Conservation (phyloP, 228 moss, liverwort and hornwort species). For the Sphagnum magellanicum region DNA sequence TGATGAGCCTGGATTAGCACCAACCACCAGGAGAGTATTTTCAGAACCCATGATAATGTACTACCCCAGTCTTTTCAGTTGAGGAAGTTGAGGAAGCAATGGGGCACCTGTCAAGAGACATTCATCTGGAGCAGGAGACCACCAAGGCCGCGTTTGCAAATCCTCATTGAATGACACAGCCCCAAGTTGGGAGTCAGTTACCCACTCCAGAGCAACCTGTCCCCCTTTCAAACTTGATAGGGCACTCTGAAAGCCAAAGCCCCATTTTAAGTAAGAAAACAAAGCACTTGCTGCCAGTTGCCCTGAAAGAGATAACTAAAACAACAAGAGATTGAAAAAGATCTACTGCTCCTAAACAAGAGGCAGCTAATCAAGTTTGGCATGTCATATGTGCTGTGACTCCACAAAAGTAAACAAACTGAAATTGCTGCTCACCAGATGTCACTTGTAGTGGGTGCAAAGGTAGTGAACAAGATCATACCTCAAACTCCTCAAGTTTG, state of each 20-base stretch:
- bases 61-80: background rate
- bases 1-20: slow-evolving; percentile 43
- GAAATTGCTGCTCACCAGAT: too few relatives aligned
- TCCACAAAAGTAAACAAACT: too few relatives aligned
- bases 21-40: background rate
- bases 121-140: slow-evolving; percentile 77
- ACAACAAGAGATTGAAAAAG: too few relatives aligned
- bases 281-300: slow-evolving; percentile 1
- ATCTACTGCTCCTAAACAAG: too few relatives aligned
- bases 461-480: slow-evolving; percentile 6
- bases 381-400: too few relatives aligned
- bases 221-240: slow-evolving; percentile 61
- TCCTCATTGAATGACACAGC: slow-evolving; percentile 79
- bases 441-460: background rate
- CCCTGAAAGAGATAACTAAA: background rate
- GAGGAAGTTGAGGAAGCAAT: background rate
- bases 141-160: slow-evolving; percentile 88
- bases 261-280: slow-evolving; percentile 4
- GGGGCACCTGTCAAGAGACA: slow-evolving; percentile 62
- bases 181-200: slow-evolving; percentile 43
- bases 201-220: slow-evolving; percentile 54
- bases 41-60: background rate
- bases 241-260: slow-evolving; percentile 30
- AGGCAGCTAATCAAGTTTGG: too few relatives aligned
- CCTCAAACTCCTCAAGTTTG: slow-evolving; percentile 70